Base-by-base conservation (phyloP, 2,329 filamentous ascomycete genomes). In the Lecanosticta acicola region DNA sequence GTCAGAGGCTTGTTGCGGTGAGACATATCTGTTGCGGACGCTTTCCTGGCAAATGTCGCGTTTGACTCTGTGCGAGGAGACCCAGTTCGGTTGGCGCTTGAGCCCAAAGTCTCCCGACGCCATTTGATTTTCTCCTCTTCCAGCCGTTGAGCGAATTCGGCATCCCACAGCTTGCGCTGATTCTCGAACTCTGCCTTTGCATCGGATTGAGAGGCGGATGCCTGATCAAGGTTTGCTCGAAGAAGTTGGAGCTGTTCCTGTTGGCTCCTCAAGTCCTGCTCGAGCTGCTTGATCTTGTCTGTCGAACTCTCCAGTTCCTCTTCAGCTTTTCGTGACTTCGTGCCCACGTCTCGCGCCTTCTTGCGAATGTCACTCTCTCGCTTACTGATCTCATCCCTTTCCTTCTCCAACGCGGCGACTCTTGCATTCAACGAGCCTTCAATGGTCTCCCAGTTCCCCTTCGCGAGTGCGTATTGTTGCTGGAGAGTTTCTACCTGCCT, bases 361-460 rank as follows among this genome's bases (percentile, higher is more conserved):
- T 85, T 87, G 55, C 93, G 78, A 68, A 94, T 80, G 32, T 97
- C 93, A 3, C 80, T 84, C 68, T 98, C 93, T 48, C 87, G 82
- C 56, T 83, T 83, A 40, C 81, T 76, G 7, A 87, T 80, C 60
- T 98, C 93, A 61, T 97, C 90, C 45, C 87, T 81, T 66, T 98
- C 94, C 63, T 85, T 93, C 65, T 98, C 93, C 8, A 97, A 73
- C 40, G 74, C 83, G 3, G 83, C 77, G 9, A 93, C 77, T 46
- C 90, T 80, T 17, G 87, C 81, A 41, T 91, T 78, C 24, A 98
- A 70, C 2, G 87, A 94, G 8, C 85, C 80, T 66, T 98, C 91
- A 51, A 98, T 94, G 0, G 89, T 87, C 63, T 96, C 90, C 93
- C 94, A 98, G 59, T 98, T 98, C 61, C 94, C 88, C 56, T 87